Evolutionary conservation across 2,329 filamentous ascomycete genomes (phyloP), one percentile per base, ranked within the genome.

Genomic region (Triangularia setosa): DNA sequence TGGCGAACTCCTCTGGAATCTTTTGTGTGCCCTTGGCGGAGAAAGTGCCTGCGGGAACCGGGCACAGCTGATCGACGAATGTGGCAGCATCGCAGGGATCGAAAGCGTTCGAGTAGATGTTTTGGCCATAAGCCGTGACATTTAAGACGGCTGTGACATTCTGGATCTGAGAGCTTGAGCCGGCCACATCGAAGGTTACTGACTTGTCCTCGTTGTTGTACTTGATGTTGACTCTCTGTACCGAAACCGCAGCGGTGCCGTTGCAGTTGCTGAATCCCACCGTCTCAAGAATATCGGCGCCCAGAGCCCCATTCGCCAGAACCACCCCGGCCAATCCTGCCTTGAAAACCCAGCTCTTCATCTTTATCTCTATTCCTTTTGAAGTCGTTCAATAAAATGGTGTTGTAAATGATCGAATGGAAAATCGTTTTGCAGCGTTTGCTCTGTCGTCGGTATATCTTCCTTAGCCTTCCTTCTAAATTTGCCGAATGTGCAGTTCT

Each of bases 91-190:
- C 84, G 76, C 95, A 99, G 35, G 95, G 95, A 73, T 97, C 87
- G 78, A 98, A 97, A 3, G 79, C 80, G 65, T 91, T 91, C 44
- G 84, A 81, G 78, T 96, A 98, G 24, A 97, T 86, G 66, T 90
- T 78, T 64, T 86, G 86, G 65, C 95, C 95, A 73, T 98, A 98
- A 8, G 94, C 94, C 25, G 84, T 90, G 44, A 97, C 90, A 23
- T 86, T 83, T 65, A 98, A 81, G 2, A 79, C 80, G 14, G 92
- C 93, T 62, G 84, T 90, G 65, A 98, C 92, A 69, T 97, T 93
- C 75, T 95, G 92, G 69, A 84, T 77, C 74, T 85, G 85, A 61
- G 78, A 77, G 75, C 91, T 97, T 65, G 84, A 87, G 66, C 94
- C 95, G 33, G 88, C 86, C 23, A 97, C 85, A 74, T 98, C 88